Evolutionary conservation across 2,329 filamentous ascomycete genomes (phyloP).

Genomic region (Capronia epimyces): DNA sequence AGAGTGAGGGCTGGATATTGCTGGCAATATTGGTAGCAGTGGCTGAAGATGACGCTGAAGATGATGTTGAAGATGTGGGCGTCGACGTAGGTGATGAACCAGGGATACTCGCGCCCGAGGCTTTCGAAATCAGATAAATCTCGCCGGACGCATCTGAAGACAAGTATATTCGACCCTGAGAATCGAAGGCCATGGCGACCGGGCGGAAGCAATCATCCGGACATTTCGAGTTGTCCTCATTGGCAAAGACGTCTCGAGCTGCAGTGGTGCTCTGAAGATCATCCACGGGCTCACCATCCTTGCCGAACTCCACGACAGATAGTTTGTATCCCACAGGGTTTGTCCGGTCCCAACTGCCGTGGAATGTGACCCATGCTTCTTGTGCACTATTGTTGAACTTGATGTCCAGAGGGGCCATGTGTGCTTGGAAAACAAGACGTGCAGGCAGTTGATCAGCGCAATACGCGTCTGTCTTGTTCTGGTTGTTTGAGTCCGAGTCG

Average conservation of each 20-base stretch:
- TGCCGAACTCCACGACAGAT: slow-evolving; percentile 42
- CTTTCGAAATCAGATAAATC: slow-evolving; percentile 27
- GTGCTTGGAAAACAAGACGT: slow-evolving; percentile 57
- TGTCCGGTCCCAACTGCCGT: slow-evolving; percentile 61
- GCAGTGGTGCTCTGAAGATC: slow-evolving; percentile 34
- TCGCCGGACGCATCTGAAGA: slow-evolving; percentile 34
- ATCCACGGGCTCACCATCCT: slow-evolving; percentile 43
- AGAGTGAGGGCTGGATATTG: not conserved
- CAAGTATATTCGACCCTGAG: slow-evolving; percentile 33
- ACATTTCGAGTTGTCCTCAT: slow-evolving; percentile 31
- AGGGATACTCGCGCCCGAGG: slow-evolving; percentile 4
- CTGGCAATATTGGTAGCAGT: not conserved
- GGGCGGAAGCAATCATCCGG: slow-evolving; percentile 33
- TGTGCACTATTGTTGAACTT: slow-evolving; percentile 57
- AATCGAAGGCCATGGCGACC: slow-evolving; percentile 34
- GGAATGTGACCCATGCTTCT: slow-evolving; percentile 62
- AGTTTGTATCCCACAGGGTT: slow-evolving; percentile 49
- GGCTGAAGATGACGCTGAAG: slow-evolving; percentile 5
- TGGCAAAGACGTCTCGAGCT: slow-evolving; percentile 31
- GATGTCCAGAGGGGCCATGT: slow-evolving; percentile 67
- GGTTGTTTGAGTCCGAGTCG: slow-evolving; percentile 39
- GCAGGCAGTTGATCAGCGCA: slow-evolving; percentile 43
- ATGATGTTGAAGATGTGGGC: not conserved
- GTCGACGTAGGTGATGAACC: slow-evolving; percentile 12
- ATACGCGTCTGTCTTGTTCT: slow-evolving; percentile 42